Percentiles rank a stretch among this genome's conserved stretches.
Evolutionary conservation across 2,329 filamentous ascomycete species (phyloP).

Genomic region (Cercospora citrullina): DNA sequence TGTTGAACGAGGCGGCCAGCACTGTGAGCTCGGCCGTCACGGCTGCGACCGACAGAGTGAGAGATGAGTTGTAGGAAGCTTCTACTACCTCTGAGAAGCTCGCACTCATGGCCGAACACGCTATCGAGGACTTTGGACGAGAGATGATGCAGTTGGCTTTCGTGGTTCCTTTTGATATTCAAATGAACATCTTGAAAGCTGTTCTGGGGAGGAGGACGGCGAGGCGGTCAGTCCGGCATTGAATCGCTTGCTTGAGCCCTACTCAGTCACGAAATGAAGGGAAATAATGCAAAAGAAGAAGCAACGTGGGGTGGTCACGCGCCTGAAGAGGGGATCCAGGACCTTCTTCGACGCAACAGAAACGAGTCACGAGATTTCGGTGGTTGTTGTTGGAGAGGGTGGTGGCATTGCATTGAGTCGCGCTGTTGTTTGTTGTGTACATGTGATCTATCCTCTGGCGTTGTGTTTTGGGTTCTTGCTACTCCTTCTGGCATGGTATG

Average conservation of each 20-base stretch:
- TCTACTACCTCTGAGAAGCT: background rate
- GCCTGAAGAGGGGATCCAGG: background rate
- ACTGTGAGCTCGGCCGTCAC: conserved; percentile 15
- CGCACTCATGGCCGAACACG: background rate
- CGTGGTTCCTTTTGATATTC: background rate
- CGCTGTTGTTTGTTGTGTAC: background rate
- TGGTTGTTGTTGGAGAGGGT: background rate
- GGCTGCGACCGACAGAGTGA: background rate
- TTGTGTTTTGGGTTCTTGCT: background rate
- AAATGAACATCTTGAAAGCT: background rate
- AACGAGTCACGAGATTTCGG: background rate
- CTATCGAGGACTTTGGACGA: background rate
- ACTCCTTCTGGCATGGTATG: background rate
- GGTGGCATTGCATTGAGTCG: background rate
- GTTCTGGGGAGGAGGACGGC: background rate
- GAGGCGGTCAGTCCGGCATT: background rate
- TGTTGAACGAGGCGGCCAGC: conserved; percentile 34
- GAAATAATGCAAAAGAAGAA: background rate
- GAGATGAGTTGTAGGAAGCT: background rate
- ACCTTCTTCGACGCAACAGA: background rate
- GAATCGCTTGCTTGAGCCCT: background rate
- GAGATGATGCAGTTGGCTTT: background rate
- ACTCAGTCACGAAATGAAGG: background rate
- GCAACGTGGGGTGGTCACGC: background rate
- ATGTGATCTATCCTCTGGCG: background rate